A percentile compares a stretch with the other conserved stretches of the same genome.
These are phyloP conservation scores for Calonectria fujianensis DNA, from an alignment of 2,329 filamentous ascomycete genomes.

Conservation along the genomic window DNA sequence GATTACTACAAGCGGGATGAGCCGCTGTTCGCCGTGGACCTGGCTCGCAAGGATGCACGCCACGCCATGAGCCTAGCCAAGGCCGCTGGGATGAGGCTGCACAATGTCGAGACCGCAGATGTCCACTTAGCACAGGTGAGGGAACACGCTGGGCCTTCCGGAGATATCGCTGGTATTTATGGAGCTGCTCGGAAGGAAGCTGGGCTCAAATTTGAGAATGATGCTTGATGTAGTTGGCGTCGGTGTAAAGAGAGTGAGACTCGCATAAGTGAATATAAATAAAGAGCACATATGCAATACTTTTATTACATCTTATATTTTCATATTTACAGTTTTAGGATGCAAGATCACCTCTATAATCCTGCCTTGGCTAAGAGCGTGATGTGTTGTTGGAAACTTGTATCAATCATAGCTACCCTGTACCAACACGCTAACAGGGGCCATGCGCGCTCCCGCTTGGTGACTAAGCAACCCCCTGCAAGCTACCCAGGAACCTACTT, in stretches of 20 bases:
- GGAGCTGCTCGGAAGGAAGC: slow-evolving; percentile 84
- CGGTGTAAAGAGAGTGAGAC: not conserved
- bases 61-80: slow-evolving; percentile 83
- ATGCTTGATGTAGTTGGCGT: slow-evolving; percentile 23
- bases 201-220: slow-evolving; percentile 85
- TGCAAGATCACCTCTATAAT: not conserved
- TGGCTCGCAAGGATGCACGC: slow-evolving; percentile 87
- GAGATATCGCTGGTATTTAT: slow-evolving; percentile 89
- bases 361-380: not conserved
- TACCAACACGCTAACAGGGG: not conserved
- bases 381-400: not conserved
- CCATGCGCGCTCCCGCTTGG: not conserved
- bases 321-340: not conserved
- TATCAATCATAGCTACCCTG: slow-evolving; percentile 7
- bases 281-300: not conserved
- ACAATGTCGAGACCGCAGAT: slow-evolving; percentile 80
- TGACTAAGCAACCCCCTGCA: slow-evolving; percentile 29
- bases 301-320: not conserved
- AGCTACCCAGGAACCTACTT: slow-evolving; percentile 29
- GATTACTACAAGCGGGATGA: slow-evolving; percentile 85
- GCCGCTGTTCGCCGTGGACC: slow-evolving; percentile 88
- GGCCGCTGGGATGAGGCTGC: slow-evolving; percentile 76
- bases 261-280: not conserved
- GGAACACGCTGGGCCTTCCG: slow-evolving; percentile 79
- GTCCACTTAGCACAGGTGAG: slow-evolving; percentile 81